These are phyloP conservation scores for Globisporangium irregulare DNA, from an alignment of 352 stramenopile genomes.

Conservation along the genomic window DNA sequence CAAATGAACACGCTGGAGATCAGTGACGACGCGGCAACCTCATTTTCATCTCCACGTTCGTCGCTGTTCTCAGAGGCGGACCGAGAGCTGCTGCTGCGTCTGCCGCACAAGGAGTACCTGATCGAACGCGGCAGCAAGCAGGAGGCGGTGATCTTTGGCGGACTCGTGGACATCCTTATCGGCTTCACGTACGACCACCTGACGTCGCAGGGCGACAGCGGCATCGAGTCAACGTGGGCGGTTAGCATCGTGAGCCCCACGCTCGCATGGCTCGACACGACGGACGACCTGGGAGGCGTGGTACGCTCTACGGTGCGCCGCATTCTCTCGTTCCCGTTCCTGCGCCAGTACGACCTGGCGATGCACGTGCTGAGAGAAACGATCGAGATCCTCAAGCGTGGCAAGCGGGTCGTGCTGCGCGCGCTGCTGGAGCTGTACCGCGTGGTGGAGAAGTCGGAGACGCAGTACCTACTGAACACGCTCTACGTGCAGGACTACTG, in stretches of 20 bases:
- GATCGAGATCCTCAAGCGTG: constrained; percentile 75
- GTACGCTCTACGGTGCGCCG: constrained; percentile 79
- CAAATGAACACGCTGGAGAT: constrained; percentile 8
- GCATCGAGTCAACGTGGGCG: constrained; percentile 96
- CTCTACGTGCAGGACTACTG: constrained; percentile 95
- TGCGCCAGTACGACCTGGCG: constrained; percentile 90
- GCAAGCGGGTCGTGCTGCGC: constrained; percentile 88
- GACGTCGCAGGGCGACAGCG: constrained; percentile 93
- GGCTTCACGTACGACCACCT: constrained; percentile 96
- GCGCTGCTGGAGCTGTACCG: constrained; percentile 89
- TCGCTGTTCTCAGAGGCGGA: constrained; percentile 53
- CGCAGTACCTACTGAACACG: constrained; percentile 95
- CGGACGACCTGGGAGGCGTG: constrained; percentile 51
- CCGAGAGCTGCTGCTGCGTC: constrained; percentile 63
- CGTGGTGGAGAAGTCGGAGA: constrained; percentile 94
- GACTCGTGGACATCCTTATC: constrained; percentile 93
- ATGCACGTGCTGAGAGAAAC: constrained; percentile 83
- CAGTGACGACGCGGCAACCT: constrained; percentile 1
- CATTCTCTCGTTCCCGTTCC: constrained; percentile 95
- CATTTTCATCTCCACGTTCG: constrained; percentile 1
- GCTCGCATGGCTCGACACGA: constrained; percentile 93
- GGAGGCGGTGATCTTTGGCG: constrained; percentile 65
- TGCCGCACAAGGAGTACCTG: constrained; percentile 83
- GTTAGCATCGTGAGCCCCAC: constrained; percentile 93
- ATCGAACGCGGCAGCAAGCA: constrained; percentile 52